Percentiles rank a stretch among this genome's conserved stretches.
Evolutionary conservation across 176 grass and related monocot genomes (phyloP).

Genomic region (Musa beccarii): DNA sequence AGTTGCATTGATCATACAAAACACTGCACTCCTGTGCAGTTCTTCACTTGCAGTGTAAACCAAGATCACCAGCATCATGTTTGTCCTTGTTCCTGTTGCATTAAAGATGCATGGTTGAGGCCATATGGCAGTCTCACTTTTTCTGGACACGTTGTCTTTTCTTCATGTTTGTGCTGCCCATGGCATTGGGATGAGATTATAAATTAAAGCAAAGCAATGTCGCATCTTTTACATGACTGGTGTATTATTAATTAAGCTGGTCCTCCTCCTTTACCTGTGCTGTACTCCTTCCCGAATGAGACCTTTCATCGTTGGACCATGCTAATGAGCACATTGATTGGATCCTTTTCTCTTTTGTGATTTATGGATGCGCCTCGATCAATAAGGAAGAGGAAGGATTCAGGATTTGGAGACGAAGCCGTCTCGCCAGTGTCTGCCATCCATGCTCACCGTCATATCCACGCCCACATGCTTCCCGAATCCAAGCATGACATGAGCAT

Average conservation of each 20-base stretch:
- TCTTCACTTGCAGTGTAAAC: not conserved
- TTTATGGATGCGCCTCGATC: no score
- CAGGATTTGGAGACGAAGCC: no score
- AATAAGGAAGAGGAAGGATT: no score
- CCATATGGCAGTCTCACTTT: not conserved
- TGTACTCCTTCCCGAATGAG: not conserved
- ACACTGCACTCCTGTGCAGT: not conserved
- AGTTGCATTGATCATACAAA: no score
- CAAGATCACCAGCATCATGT: not conserved
- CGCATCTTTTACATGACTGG: not conserved
- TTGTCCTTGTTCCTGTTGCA: not conserved
- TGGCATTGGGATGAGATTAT: conserved; percentile 1
- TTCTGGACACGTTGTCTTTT: not conserved
- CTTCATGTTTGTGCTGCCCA: not conserved
- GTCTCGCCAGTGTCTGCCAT: no score
- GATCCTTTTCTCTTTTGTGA: not conserved
- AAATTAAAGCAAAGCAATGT: not conserved
- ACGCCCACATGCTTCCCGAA: no score
- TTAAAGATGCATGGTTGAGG: not conserved
- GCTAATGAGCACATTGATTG: not conserved
- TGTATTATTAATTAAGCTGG: no score
- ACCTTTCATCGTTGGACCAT: not conserved
- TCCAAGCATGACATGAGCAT: no score
- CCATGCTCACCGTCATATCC: no score
- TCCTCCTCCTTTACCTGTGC: not conserved